Evolutionary conservation across 2,329 filamentous ascomycete species (phyloP).

Genomic region (Nannizzia gypsea): DNA sequence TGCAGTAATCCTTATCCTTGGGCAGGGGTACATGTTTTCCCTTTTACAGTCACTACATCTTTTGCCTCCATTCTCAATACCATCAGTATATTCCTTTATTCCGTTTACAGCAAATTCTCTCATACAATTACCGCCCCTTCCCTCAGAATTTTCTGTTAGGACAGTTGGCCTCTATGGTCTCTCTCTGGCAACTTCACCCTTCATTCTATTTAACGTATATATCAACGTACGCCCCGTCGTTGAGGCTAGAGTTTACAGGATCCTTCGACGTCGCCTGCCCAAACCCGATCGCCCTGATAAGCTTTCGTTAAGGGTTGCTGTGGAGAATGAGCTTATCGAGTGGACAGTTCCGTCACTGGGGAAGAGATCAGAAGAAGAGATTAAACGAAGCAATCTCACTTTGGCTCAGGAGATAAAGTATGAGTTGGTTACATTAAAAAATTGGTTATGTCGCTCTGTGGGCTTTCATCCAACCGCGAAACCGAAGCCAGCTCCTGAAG

Average conservation of each 20-base stretch:
- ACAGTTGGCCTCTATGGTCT: constrained; percentile 20
- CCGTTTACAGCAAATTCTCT: constrained; percentile 28
- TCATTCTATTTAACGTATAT: constrained; percentile 26
- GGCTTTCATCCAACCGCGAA: constrained; percentile 14
- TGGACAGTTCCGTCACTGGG: constrained; percentile 33
- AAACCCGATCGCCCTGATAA: constrained; percentile 32
- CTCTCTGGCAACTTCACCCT: constrained; percentile 26
- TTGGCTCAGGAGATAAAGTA: constrained; percentile 28
- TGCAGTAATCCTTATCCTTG: constrained; percentile 27
- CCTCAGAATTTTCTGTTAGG: constrained; percentile 19
- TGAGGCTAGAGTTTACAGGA: constrained; percentile 30
- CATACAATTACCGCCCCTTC: constrained; percentile 24
- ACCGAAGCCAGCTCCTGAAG: constrained; percentile 14
- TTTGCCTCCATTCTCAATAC: constrained; percentile 24
- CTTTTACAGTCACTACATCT: constrained; percentile 33
- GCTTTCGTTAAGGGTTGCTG: constrained; percentile 31
- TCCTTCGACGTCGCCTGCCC: constrained; percentile 32
- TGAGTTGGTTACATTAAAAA: constrained; percentile 23
- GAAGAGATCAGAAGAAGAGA: constrained; percentile 31
- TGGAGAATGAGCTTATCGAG: constrained; percentile 34
- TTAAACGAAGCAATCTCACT: constrained; percentile 26
- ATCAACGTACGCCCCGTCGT: constrained; percentile 28
- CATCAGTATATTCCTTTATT: constrained; percentile 23
- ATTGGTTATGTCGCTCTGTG: constrained; percentile 25
- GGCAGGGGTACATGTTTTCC: constrained; percentile 34